A percentile compares a stretch with the other conserved stretches of the same genome.
Conservation (phyloP, 352 stramenopile species). For the Phytophthora citricola region DNA sequence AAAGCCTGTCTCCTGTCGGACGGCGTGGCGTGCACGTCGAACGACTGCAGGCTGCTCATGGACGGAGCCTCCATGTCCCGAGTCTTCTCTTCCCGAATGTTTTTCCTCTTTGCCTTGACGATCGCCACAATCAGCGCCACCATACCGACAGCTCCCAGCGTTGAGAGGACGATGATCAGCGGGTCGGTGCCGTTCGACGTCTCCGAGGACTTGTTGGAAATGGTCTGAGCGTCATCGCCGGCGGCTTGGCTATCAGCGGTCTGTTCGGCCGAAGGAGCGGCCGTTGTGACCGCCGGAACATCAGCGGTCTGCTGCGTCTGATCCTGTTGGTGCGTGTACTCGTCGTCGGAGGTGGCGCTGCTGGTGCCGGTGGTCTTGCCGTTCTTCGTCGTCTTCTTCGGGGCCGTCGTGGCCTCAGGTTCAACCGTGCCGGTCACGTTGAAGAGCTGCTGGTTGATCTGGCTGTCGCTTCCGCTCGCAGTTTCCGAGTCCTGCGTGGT, state of each 20-base stretch:
- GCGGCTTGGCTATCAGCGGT: conserved; percentile 19
- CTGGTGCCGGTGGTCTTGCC: conserved; percentile 10
- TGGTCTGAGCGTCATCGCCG: conserved; percentile 22
- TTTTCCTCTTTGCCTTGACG: conserved; percentile 38
- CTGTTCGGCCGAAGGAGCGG: conserved; percentile 15
- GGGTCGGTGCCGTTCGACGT: conserved; percentile 25
- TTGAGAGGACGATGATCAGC: conserved; percentile 37
- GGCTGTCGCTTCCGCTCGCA: conserved; percentile 16
- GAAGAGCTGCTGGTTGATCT: conserved; percentile 13
- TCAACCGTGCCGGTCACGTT: conserved; percentile 25
- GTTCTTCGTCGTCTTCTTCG: conserved; percentile 14
- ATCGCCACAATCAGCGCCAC: conserved; percentile 37
- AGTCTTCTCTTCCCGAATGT: conserved; percentile 36
- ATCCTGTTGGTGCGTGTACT: conserved; percentile 17
- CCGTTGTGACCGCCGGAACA: conserved; percentile 3
- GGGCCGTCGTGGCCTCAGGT: conserved; percentile 8
- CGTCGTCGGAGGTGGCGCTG: conserved; percentile 8
- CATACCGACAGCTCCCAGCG: conserved; percentile 27
- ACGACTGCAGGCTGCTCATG: conserved; percentile 37
- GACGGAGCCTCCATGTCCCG: conserved; percentile 31
- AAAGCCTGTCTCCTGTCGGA: conserved; percentile 32
- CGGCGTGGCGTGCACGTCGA: conserved; percentile 31
- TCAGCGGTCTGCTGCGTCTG: conserved; percentile 20
- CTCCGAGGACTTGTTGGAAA: conserved; percentile 29
- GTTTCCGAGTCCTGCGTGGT: conserved; percentile 22